A percentile compares a stretch with the other conserved stretches of the same genome.
These are phyloP conservation scores for Linnemannia exigua DNA, from an alignment of 192 early-diverging fungal genomes.

Conservation along the genomic window DNA sequence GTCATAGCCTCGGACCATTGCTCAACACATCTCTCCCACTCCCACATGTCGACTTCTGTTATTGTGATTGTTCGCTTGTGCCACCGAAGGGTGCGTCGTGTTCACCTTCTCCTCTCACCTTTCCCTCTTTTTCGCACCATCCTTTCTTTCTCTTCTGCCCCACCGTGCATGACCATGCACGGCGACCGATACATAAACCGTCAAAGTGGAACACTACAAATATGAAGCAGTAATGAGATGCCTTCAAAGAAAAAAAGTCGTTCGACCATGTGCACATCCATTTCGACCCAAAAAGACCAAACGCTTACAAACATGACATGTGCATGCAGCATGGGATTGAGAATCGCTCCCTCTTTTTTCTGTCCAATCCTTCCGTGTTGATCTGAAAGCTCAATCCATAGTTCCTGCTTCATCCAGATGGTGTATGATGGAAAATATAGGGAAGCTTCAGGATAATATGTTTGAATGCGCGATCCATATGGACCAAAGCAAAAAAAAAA, in stretches of 20 bases:
- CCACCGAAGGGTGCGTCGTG: neutral
- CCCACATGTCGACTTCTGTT: neutral
- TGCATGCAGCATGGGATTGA: conserved; percentile 33
- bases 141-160: neutral
- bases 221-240: conserved; percentile 10
- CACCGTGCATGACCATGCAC: conserved; percentile 22
- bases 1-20: neutral
- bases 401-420: conserved; percentile 2
- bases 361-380: conserved; percentile 4
- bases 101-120: neutral
- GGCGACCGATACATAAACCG: conserved; percentile 12
- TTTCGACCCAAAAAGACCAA: conserved; percentile 3
- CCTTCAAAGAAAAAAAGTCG: neutral
- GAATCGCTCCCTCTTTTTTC: conserved; percentile 20
- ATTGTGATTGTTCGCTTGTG: conserved; percentile 11
- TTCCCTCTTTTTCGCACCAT: neutral
- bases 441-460: neutral
- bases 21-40: neutral
- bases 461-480: neutral
- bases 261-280: neutral
- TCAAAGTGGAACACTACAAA: conserved; percentile 15
- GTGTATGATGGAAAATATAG: neutral
- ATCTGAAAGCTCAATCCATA: neutral
- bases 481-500: neutral
- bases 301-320: conserved; percentile 25